These are phyloP conservation scores for Choanephora cucurbitarum DNA, from an alignment of 371 early-diverging fungal genomes.

Conservation along the genomic window DNA sequence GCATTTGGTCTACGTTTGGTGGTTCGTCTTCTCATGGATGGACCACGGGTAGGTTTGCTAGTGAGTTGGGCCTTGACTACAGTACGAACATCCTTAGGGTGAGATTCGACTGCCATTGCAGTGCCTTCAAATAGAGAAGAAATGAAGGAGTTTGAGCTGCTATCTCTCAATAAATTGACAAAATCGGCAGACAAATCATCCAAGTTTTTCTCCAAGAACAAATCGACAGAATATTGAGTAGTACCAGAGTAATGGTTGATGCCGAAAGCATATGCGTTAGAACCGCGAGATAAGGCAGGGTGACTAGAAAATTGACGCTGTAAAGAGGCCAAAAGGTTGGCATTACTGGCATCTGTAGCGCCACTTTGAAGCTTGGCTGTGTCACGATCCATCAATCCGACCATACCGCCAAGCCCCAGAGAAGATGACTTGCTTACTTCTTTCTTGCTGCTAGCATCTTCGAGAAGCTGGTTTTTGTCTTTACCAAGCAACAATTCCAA, in stretches of 20 bases:
- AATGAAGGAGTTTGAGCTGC: slow-evolving; percentile 78
- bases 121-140: slow-evolving; percentile 79
- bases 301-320: slow-evolving; percentile 39
- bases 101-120: slow-evolving; percentile 79
- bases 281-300: slow-evolving; percentile 36
- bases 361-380: slow-evolving; percentile 44
- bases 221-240: slow-evolving; percentile 69
- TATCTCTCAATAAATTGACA: slow-evolving; percentile 74
- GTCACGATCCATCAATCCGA: slow-evolving; percentile 67
- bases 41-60: slow-evolving; percentile 71
- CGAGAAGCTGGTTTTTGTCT: slow-evolving; percentile 15
- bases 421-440: slow-evolving; percentile 26
- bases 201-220: slow-evolving; percentile 72
- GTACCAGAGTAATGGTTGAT: slow-evolving; percentile 77
- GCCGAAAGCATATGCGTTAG: slow-evolving; percentile 59
- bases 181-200: slow-evolving; percentile 82
- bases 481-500: slow-evolving; percentile 54
- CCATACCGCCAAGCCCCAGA: slow-evolving; percentile 34
- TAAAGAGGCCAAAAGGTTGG: slow-evolving; percentile 51
- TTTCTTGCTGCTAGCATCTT: slow-evolving; percentile 12
- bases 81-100: slow-evolving; percentile 72
- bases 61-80: slow-evolving; percentile 53
- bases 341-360: slow-evolving; percentile 50
- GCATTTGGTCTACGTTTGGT: slow-evolving; percentile 32
- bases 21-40: slow-evolving; percentile 60